Conservation (phyloP, 1,284 basidiomycete genomes). For the Boletus semigastroideus region DNA sequence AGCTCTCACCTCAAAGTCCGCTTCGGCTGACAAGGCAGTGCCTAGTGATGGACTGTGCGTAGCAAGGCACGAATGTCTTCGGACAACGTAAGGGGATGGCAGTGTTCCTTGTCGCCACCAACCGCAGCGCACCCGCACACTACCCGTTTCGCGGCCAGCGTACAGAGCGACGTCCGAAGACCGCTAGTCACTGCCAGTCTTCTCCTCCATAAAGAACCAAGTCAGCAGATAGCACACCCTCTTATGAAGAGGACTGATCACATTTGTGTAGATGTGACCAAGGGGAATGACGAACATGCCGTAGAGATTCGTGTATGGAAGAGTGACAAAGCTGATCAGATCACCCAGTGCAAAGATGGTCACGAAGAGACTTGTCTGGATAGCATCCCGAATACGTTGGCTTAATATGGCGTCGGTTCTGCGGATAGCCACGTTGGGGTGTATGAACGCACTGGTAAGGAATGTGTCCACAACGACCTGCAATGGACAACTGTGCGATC, state of each 20-base stretch:
- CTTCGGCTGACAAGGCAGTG: too few species aligned
- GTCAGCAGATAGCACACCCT: background rate
- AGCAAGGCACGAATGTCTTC: too few species aligned
- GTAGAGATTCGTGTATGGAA: slow-evolving; percentile 27
- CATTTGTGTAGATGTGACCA: slow-evolving; percentile 38
- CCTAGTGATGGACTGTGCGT: too few species aligned
- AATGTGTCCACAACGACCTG: slow-evolving; percentile 41
- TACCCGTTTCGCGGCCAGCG: too few species aligned
- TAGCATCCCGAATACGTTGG: slow-evolving; percentile 44
- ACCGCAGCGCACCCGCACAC: too few species aligned
- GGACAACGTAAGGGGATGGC: too few species aligned
- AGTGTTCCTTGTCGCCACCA: too few species aligned
- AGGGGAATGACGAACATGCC: slow-evolving; percentile 36
- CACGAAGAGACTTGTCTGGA: slow-evolving; percentile 47
- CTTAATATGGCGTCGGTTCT: slow-evolving; percentile 46
- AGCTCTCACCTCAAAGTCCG: too few species aligned
- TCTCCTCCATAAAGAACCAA: background rate
- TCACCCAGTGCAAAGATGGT: slow-evolving; percentile 44
- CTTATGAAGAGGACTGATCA: slow-evolving; percentile 8
- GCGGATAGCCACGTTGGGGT: slow-evolving; percentile 33
- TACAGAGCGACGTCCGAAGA: too few species aligned
- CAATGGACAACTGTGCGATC: slow-evolving; percentile 40
- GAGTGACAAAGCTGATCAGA: slow-evolving; percentile 38
- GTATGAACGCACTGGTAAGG: slow-evolving; percentile 38
- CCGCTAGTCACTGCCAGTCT: too few species aligned